Conservation (phyloP, 2,329 filamentous ascomycete species). For the Neofusicoccum kwambonambiense region DNA sequence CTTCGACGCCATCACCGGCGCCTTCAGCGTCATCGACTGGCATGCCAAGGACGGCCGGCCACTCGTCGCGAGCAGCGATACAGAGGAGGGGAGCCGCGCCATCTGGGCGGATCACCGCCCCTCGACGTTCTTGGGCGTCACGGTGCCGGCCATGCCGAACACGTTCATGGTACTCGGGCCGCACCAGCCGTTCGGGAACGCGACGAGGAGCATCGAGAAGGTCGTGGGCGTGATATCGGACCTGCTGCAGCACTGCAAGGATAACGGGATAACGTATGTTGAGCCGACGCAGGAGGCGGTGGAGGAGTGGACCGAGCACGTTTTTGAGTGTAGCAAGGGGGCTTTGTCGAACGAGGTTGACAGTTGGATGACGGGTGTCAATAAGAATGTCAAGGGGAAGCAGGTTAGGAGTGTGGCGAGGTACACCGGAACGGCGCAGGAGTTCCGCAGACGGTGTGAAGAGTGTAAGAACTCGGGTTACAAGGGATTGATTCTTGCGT, state of each 20-base stretch:
- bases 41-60: conserved; percentile 25
- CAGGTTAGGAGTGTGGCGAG: conserved; percentile 47
- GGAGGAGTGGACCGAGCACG: conserved; percentile 49
- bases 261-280: conserved; percentile 35
- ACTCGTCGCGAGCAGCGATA: conserved; percentile 25
- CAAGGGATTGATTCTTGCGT: conserved; percentile 23
- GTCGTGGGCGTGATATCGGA: conserved; percentile 42
- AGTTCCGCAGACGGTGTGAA: conserved; percentile 39
- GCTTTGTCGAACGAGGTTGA: conserved; percentile 50
- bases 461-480: conserved; percentile 27
- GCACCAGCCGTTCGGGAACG: conserved; percentile 47
- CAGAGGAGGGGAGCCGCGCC: conserved; percentile 13
- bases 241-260: conserved; percentile 34
- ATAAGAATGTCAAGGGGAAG: conserved; percentile 51
- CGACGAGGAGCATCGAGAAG: conserved; percentile 44
- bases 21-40: conserved; percentile 26
- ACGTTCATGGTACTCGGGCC: conserved; percentile 45
- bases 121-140: conserved; percentile 29
- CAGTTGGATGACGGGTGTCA: conserved; percentile 58
- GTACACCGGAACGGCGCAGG: conserved; percentile 48
- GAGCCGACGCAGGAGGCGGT: conserved; percentile 44
- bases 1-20: conserved; percentile 22
- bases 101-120: conserved; percentile 26
- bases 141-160: conserved; percentile 31
- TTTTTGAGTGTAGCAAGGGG: conserved; percentile 47